A percentile compares a stretch with the other conserved stretches of the same genome.
Conservation (phyloP, 345 rosid genomes). For the Punica granatum region DNA sequence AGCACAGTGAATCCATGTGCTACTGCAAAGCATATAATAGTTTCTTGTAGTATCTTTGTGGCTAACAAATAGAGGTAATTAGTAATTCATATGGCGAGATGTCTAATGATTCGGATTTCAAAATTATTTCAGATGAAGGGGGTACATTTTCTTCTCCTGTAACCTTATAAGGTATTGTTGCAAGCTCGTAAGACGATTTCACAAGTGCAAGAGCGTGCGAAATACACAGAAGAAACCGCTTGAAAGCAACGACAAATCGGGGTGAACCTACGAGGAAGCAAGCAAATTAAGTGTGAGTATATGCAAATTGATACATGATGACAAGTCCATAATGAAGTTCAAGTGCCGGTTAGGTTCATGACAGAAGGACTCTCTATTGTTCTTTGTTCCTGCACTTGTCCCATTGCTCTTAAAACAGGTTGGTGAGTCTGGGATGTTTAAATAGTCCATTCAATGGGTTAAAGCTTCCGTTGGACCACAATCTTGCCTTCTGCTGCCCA, state of each 20-base stretch:
- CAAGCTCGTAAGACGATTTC: too few relatives aligned
- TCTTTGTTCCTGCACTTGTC: background rate
- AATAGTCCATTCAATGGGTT: background rate
- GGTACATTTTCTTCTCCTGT: too few relatives aligned
- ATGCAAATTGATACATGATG: background rate
- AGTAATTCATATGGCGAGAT: too few relatives aligned
- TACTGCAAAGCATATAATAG: too few relatives aligned
- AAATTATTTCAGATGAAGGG: too few relatives aligned
- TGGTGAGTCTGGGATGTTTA: background rate
- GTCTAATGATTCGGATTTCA: too few relatives aligned
- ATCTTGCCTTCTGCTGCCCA: background rate
- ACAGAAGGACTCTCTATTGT: background rate
- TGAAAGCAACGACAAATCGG: background rate
- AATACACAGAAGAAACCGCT: too few relatives aligned
- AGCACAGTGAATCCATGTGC: too few relatives aligned
- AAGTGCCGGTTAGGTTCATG: background rate
- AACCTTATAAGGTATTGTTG: too few relatives aligned
- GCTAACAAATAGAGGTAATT: too few relatives aligned
- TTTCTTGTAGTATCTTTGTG: too few relatives aligned
- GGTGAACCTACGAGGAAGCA: background rate
- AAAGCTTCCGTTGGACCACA: background rate
- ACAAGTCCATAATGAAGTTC: background rate
- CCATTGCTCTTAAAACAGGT: background rate
- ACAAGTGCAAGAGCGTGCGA: too few relatives aligned
- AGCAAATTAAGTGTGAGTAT: background rate